phyloP scores from a whole-genome alignment of 169 alveolate genomes.

The Eimeria praecox region DNA sequence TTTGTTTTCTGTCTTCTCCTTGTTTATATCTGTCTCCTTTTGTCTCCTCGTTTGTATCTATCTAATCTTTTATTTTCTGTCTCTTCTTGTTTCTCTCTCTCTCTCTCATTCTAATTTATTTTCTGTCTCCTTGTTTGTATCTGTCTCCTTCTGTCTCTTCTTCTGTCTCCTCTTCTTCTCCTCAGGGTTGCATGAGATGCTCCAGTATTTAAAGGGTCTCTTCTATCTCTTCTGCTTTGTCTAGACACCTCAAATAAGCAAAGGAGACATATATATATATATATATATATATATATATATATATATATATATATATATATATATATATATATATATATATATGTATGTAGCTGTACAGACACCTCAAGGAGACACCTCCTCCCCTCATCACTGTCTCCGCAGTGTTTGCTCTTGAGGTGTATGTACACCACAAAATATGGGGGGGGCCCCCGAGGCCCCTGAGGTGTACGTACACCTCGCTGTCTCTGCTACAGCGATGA shows the following conservation, averaged over 20 bases:
- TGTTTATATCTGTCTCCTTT: neutral
- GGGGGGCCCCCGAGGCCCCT: neutral
- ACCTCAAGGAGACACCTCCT: neutral
- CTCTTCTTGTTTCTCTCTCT: slow-evolving; percentile 26
- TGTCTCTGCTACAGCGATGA: neutral
- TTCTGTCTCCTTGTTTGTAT: neutral
- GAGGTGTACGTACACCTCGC: neutral
- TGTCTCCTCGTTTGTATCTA: neutral
- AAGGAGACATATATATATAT: neutral
- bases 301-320: no score
- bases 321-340: no score
- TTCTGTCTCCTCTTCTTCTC: neutral
- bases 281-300: no score
- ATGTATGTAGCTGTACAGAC: neutral
- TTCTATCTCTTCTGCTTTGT: slow-evolving; percentile 91
- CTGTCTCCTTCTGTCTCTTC: neutral
- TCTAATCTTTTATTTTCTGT: no score
- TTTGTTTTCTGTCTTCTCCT: no score
- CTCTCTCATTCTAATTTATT: no score
- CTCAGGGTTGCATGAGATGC: slow-evolving; percentile 92
- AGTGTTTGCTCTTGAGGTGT: neutral
- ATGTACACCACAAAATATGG: neutral
- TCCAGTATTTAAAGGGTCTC: slow-evolving; percentile 94
- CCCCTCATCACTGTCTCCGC: neutral
- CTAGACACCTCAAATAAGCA: slow-evolving; percentile 59